Base-by-base conservation (phyloP, 2,329 filamentous ascomycete species). In the Venturiaceae sp. region DNA sequence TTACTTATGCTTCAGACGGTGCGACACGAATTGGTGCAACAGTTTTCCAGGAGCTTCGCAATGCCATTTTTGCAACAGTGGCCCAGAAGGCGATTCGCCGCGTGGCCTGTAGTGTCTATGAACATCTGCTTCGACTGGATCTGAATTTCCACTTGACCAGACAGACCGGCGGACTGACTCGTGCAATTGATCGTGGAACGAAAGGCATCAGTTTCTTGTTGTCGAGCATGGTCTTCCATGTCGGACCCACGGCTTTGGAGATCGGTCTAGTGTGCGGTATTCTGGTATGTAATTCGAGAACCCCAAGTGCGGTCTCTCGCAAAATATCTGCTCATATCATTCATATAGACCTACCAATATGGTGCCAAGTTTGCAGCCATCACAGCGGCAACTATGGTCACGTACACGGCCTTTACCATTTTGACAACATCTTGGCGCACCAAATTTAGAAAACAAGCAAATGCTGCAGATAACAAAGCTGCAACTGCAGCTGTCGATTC, bases 161-260 rank as follows among this genome's bases (percentile, higher is more conserved):
- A 66, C 94, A 99, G 75, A 99, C 94, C 0, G 94, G 94, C 62
- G 94, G 94, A 1, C 75, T 99, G 63, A 97, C 92, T 1, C 81
- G 94, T 63, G 94, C 95, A 26, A 94, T 99, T 62, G 95, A 99
- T 69, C 85, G 95, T 62, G 94, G 94, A 68, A 99, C 94, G 21
- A 99, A 99, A 74, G 95, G 94, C 62, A 99, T 99, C 71, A 96
- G 90, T 77, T 99, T 97, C 72, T 73, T 99, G 64, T 79, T 99
- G 63, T 96, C 91, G 0, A 96, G 92, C 65, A 99, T 99, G 92
- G 90, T 99, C 32, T 97, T 99, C 67, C 94, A 99, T 71, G 87
- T 99, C 59, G 82, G 97, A 16, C 94, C 94, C 0, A 99, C 92
- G 0, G 89, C 91, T 0, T 75, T 99, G 33, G 94, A 99, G 70